phyloP scores from a whole-genome alignment of 306 rosid genomes.

The Dryas alaskensis region DNA sequence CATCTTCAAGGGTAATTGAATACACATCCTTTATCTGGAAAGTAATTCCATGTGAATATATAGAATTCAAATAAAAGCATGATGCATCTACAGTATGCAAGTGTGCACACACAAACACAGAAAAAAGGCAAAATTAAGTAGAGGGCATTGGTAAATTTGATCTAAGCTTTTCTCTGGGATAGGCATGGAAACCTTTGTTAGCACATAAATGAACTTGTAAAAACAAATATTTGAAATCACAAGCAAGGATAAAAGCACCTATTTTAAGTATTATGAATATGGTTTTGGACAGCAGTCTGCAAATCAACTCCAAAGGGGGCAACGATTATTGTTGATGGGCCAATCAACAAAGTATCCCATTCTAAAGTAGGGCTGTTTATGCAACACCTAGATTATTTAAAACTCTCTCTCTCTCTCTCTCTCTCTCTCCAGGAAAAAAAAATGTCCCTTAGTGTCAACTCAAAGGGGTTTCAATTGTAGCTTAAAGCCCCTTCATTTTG shows the following conservation, averaged over 20 bases:
- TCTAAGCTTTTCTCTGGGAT: background rate
- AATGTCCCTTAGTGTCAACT: too few relatives aligned
- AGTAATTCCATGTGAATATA: constrained; percentile 17
- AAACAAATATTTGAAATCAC: background rate
- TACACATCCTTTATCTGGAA: constrained; percentile 67
- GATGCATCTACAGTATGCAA: background rate
- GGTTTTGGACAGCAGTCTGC: background rate
- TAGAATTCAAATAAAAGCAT: constrained; percentile 13
- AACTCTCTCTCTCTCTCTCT: too few relatives aligned
- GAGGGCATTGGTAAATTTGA: constrained; percentile 16
- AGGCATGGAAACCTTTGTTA: background rate
- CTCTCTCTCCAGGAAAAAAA: too few relatives aligned
- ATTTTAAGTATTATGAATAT: background rate
- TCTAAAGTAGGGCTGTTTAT: too few relatives aligned
- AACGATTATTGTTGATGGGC: background rate
- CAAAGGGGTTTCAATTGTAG: too few relatives aligned
- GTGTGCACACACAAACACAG: constrained; percentile 6
- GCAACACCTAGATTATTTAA: too few relatives aligned
- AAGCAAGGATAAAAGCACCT: background rate
- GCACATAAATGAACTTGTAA: background rate
- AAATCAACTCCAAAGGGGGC: background rate
- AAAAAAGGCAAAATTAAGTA: background rate
- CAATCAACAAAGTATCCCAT: too few relatives aligned
- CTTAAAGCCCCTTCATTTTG: too few relatives aligned
- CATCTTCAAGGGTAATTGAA: constrained; percentile 67